Evolutionary conservation across 176 grass and related monocot species (phyloP), one percentile per base, ranked within the genome.

Genomic region (Avena insularis): DNA sequence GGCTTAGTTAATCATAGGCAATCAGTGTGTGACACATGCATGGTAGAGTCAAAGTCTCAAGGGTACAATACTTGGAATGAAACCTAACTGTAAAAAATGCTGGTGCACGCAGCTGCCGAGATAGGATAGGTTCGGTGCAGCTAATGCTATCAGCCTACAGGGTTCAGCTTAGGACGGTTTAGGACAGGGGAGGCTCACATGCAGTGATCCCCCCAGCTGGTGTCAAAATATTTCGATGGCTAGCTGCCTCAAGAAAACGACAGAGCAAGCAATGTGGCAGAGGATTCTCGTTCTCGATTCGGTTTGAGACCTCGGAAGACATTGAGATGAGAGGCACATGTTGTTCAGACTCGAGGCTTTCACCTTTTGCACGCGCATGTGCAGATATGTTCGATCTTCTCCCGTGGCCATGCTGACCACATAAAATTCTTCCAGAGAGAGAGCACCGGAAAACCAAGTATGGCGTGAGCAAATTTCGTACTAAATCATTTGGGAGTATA

Each of bases 181-280:
- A 40, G 58, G 62, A 66, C 83, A 40, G 45, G 45, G 65, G 8
- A 85, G 46, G 45, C 71, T 68, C 62, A 86, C 84, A 84, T 91
- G 85, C 20, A 21, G 49, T 5, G 83, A 90, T 90, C 72, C 78
- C 78, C 78, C 85, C 71, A 40, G 53, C 51, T 79, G 50, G 62
- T 31, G 49, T 84, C 85, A 84, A 91, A 91, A 69, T 88, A 61
- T 75, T 80, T 75, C 80, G 81, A 45, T 91, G 77, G 76, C 70
- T 77, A 46, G 76, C 70, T 77, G 46, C 58, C 85, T 40, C 76
- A 48, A 61, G 85, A 84, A 75, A 80, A 87, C 67, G 81, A 91
- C 89, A 88, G 81, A 53, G 25, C 21, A 9, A 82, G 35, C 74
- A 83, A 14, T 78, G n/a, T 33, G 21, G 66, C 49, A 11, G 85